Evolutionary conservation across 305 asterid genomes (phyloP).

Genomic region (Caryopteris hybrid): DNA sequence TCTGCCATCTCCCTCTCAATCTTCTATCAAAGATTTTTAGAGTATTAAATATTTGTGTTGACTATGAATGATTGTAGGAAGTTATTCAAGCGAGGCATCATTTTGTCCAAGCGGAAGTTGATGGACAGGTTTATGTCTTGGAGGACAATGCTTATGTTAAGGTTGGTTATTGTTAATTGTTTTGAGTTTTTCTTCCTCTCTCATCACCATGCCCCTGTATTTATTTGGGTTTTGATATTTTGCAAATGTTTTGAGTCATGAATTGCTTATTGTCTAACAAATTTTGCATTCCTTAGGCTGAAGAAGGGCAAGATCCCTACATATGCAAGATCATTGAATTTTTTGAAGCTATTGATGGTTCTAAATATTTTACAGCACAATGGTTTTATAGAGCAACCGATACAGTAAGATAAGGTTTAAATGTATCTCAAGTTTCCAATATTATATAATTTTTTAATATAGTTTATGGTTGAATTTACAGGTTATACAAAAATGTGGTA

Average conservation of each 20-base stretch:
- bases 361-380: conserved; percentile 49
- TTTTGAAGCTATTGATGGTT: conserved; percentile 50
- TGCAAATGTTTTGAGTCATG: too few relatives aligned
- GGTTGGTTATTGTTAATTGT: conserved; percentile 23
- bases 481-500: conserved; percentile 39
- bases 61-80: conserved; percentile 8
- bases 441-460: conserved; percentile 8
- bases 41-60: too few relatives aligned
- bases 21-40: too few relatives aligned
- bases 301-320: conserved; percentile 31
- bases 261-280: not conserved
- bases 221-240: too few relatives aligned
- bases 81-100: conserved; percentile 44
- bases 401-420: conserved; percentile 40
- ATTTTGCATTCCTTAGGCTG: conserved; percentile 39
- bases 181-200: too few relatives aligned
- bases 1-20: too few relatives aligned
- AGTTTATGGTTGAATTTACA: conserved; percentile 15
- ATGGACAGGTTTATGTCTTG: conserved; percentile 36
- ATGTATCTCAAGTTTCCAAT: not conserved
- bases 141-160: conserved; percentile 60
- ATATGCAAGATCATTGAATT: conserved; percentile 71
- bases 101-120: conserved; percentile 44
- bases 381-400: conserved; percentile 75
- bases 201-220: too few relatives aligned